Base-by-base conservation (phyloP, 1,139 yeast species). In the Geotrichum europaeum region DNA sequence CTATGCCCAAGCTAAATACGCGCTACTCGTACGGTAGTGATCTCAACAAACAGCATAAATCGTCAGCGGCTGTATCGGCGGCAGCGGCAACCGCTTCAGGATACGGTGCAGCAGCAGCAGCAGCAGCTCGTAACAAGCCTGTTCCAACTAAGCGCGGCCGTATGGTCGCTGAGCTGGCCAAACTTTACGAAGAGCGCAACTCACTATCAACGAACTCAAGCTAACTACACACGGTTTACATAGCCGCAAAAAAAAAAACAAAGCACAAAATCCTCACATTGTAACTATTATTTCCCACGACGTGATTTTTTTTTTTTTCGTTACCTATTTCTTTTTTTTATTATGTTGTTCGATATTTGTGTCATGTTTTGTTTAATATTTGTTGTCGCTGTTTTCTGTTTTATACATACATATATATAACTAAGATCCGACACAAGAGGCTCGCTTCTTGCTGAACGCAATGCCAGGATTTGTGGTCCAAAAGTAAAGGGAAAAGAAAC, bases 161-260 rank as follows among this genome's bases (percentile, higher is more conserved):
- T 49, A 65, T 69, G 68, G 75, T 72, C 1, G 70, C 73, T 7
- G 73, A 72, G 59, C 62, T 72, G 54, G 73, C 74, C 7, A 69
- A 67, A 54, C 65, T 72, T 49, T 72, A 72, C 59, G 75, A 72
- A 25, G 53, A 55, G 13, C 28, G 25, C 12, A 54, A 36, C 18
- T 13, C 43, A n/a, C 18, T 36, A 36, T 4, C 43, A 15, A 13
- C 43, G 12, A n/a, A n/a, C 43, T 36, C 43, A 6, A 6, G n/a
- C 15, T 36, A 36, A 36, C 43, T n/a, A 6, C 2, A 36, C n/a
- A 36, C 4, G 43, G 9, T 28, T 28, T 28, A 5, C 5, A 28
- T 7, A 5, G 9, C 32, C 32, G 6, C 32, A 28, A 28, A 28
- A 28, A 28, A 2, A 9, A 28, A 4, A 5, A 28, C n/a, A 36